Base-by-base conservation (phyloP, 495 filamentous ascomycete genomes). In the Aspergillus panamensis region DNA sequence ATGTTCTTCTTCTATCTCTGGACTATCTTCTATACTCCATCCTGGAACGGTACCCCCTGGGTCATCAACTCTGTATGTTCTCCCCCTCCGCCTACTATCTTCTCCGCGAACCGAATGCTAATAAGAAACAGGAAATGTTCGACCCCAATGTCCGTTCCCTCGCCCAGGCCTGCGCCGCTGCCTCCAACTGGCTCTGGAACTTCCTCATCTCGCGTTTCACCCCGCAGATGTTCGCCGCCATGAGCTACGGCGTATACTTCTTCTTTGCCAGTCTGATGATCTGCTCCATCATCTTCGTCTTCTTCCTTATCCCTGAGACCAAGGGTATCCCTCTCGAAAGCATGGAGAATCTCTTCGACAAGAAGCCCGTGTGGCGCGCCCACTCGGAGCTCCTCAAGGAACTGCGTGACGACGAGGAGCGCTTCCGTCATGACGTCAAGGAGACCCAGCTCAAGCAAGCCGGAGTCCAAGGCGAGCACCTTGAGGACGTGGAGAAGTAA, bases 1-100 rank as follows among this genome's bases (percentile, higher is more conserved):
- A 82, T 90, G 45, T 87, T 88, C 76, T 88, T 90, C 79, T 89
- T 90, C 73, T 91, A 90, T 64, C 79, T 91, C 14, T 90, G 87
- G 85, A 90, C 87, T 4, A 82, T 83, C 8, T 90, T 87, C 71
- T 91, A 91, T 65, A 88, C 87, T 6, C 83, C 87, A 0, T 83
- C 84, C 4, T 91, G 87, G 87, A 90, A 91, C 66, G 86, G 85
- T 13, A 85, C 83, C 5, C 84, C 84, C 0, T 87, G 84, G 84
- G 83, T 86, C 37, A 70, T 85, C 58, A 85, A 85, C 72, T 80
- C 82, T 32, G 73, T 77, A 68, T 61, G 73, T 49, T 19, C 6
- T 45, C 31, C n/a, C 31, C 13, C 3, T 49, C 12, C 13, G 3
- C n/a, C 39, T 47, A 14, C n/a, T 10, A 29, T 16, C 12, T 16